phyloP scores from a whole-genome alignment of 371 early-diverging fungal genomes.

The Lichtheimia ornata region DNA sequence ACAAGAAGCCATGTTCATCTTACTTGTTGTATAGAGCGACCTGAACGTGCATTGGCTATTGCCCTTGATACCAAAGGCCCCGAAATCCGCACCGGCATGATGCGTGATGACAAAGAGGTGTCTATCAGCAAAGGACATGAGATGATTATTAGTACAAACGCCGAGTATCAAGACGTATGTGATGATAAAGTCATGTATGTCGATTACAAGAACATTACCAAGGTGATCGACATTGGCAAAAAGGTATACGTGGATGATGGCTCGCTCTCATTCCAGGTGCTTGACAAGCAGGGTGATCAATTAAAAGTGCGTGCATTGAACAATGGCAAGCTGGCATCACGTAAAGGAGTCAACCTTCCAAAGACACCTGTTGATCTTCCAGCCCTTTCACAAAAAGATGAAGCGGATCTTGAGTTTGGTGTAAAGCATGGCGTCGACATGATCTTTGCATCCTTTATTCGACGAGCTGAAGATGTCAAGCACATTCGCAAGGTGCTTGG shows the following conservation, averaged over 20 bases:
- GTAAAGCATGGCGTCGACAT: slow-evolving; percentile 92
- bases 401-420: slow-evolving; percentile 85
- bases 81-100: slow-evolving; percentile 81
- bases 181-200: slow-evolving; percentile 76
- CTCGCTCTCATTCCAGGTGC: slow-evolving; percentile 78
- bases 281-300: slow-evolving; percentile 57
- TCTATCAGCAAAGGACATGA: slow-evolving; percentile 66
- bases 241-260: slow-evolving; percentile 85
- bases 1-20: background rate
- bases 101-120: slow-evolving; percentile 50
- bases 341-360: slow-evolving; percentile 89
- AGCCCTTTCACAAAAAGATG: slow-evolving; percentile 92
- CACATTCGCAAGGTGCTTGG: slow-evolving; percentile 81
- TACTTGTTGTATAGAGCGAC: slow-evolving; percentile 14
- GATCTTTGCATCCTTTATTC: slow-evolving; percentile 96
- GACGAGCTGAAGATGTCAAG: slow-evolving; percentile 84
- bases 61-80: slow-evolving; percentile 89
- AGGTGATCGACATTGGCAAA: slow-evolving; percentile 75
- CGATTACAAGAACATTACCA: slow-evolving; percentile 85
- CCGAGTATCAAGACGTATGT: slow-evolving; percentile 60
- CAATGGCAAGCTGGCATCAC: slow-evolving; percentile 68
- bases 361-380: slow-evolving; percentile 82
- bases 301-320: slow-evolving; percentile 73
- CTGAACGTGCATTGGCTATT: slow-evolving; percentile 62
- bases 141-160: slow-evolving; percentile 80